These are phyloP conservation scores for Phoenix roebelenii DNA, from an alignment of 176 grass and related monocot species.

Conservation along the genomic window DNA sequence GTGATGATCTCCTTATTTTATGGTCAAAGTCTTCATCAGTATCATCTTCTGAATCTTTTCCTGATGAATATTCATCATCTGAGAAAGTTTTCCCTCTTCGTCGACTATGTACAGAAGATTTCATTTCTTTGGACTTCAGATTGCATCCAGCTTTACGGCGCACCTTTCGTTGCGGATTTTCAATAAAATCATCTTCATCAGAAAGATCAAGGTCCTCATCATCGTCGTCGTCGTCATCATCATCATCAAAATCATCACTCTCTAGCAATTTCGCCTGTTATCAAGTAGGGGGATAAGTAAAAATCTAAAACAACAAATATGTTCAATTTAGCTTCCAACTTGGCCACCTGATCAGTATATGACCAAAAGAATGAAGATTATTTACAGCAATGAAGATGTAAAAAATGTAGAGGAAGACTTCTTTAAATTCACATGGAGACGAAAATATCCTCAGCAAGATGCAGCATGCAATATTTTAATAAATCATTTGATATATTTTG, in stretches of 20 bases:
- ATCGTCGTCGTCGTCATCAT: constrained; percentile 29
- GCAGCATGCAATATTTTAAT: no score
- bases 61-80: constrained; percentile 87
- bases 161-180: constrained; percentile 29
- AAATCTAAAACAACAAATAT: no score
- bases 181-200: constrained; percentile 67
- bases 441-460: no score
- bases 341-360: no score
- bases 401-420: no score
- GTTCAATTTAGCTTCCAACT: no score
- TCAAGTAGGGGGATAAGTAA: neutral
- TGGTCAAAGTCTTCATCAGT: constrained; percentile 39
- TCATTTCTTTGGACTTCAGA: constrained; percentile 50
- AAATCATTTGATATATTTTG: no score
- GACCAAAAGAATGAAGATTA: no score
- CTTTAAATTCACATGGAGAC: no score
- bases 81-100: constrained; percentile 48
- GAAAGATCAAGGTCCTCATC: constrained; percentile 60
- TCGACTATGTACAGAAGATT: constrained; percentile 38
- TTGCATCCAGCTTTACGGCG: constrained; percentile 47
- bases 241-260: constrained; percentile 51
- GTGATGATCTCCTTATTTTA: constrained; percentile 36
- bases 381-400: no score
- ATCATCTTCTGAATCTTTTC: constrained; percentile 58
- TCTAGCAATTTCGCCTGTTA: constrained; percentile 62